Evolutionary conservation across 257 asterid genomes (phyloP).

Genomic region (Lantana camara): DNA sequence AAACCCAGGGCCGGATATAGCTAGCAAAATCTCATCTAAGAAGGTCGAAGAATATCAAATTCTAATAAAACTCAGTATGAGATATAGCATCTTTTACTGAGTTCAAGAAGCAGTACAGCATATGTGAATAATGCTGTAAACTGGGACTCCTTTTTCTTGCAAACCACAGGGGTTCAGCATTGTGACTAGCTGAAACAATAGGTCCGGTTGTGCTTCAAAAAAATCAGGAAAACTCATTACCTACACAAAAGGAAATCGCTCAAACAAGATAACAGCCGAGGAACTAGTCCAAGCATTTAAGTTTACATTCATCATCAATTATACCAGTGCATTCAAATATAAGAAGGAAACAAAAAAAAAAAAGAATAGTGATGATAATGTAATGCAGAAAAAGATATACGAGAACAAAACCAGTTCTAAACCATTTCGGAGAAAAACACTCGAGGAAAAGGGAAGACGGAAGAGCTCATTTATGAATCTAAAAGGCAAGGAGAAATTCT

Average conservation of each 20-base stretch:
- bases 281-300: slow-evolving; percentile 13
- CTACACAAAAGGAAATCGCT: slow-evolving; percentile 40
- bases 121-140: slow-evolving; percentile 90
- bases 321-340: slow-evolving; percentile 5
- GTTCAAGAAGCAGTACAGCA: slow-evolving; percentile 9
- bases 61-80: not conserved
- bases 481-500: not conserved
- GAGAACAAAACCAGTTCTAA: slow-evolving; percentile 6
- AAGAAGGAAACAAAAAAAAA: not conserved
- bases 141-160: slow-evolving; percentile 90
- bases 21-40: slow-evolving; percentile 7
- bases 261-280: slow-evolving; percentile 16
- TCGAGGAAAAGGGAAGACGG: not conserved
- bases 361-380: not conserved
- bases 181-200: slow-evolving; percentile 92
- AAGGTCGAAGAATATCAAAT: slow-evolving; percentile 3
- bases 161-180: slow-evolving; percentile 92
- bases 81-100: not conserved
- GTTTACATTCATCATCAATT: slow-evolving; percentile 13
- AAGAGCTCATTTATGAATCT: not conserved
- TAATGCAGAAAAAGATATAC: not conserved
- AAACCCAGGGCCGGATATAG: slow-evolving; percentile 14
- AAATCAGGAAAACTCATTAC: slow-evolving; percentile 96
- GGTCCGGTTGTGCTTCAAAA: slow-evolving; percentile 95
- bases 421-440: too few relatives aligned